Percentiles rank a stretch among this genome's conserved stretches.
Evolutionary conservation across 2,329 filamentous ascomycete species (phyloP).

Genomic region (Paecilomyces niveus): DNA sequence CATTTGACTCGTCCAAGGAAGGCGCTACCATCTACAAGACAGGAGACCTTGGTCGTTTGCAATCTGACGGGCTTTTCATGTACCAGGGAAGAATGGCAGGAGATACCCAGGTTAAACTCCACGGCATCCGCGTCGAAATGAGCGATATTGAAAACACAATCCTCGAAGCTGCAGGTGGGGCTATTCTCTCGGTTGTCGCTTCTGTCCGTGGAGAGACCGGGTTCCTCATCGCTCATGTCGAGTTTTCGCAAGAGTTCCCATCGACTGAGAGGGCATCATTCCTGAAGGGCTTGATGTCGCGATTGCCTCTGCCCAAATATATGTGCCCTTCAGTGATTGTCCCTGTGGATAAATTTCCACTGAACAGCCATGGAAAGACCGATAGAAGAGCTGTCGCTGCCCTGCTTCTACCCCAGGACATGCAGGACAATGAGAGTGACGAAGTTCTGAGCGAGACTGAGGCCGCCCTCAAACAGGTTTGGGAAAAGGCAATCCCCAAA

Average conservation of each 20-base stretch:
- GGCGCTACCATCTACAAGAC: conserved; percentile 17
- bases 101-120: conserved; percentile 22
- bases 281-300: conserved; percentile 12
- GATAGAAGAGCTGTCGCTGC: conserved; percentile 13
- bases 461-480: background rate
- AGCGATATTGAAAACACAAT: conserved; percentile 37
- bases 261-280: background rate
- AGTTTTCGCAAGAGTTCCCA: background rate
- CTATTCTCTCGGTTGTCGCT: background rate
- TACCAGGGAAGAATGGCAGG: conserved; percentile 20
- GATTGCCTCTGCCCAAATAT: conserved; percentile 27
- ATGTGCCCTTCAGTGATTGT: conserved; percentile 28
- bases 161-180: conserved; percentile 13
- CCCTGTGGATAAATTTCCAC: conserved; percentile 17
- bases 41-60: conserved; percentile 20
- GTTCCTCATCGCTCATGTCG: background rate
- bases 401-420: conserved; percentile 11
- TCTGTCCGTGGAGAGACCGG: background rate
- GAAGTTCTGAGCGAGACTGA: background rate
- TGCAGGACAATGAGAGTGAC: background rate
- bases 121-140: conserved; percentile 39
- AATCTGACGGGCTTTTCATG: conserved; percentile 17
- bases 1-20: conserved; percentile 1
- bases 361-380: conserved; percentile 21
- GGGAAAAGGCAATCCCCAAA: background rate